Conservation (phyloP, 1,284 basidiomycete species). For the Austropuccinia psidii region DNA sequence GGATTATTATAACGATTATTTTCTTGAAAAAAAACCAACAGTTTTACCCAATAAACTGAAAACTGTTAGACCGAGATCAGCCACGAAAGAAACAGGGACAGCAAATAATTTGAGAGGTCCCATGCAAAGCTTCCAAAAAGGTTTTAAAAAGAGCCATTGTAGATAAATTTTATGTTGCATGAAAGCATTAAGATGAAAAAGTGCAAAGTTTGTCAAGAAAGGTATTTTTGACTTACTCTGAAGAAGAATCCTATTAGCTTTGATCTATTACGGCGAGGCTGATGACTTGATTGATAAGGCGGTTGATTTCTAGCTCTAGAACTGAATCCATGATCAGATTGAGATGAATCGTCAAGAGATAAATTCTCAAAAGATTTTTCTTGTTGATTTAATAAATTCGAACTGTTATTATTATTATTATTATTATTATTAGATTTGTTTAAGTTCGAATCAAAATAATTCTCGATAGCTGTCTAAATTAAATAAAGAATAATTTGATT, state of each 20-base stretch:
- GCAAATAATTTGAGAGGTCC: conserved; percentile 17
- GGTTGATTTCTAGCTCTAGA: neutral
- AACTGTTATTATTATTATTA: neutral
- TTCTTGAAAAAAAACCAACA: neutral
- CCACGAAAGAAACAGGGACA: conserved; percentile 9
- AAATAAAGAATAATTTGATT: neutral
- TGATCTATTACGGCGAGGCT: neutral
- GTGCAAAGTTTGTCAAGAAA: neutral
- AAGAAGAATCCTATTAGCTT: conserved; percentile 14
- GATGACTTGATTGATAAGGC: neutral
- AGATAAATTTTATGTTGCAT: neutral
- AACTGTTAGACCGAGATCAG: conserved; percentile 5
- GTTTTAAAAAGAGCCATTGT: neutral
- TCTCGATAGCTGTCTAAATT: neutral
- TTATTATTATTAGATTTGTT: neutral
- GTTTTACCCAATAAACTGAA: conserved; percentile 8
- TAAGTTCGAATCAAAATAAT: conserved; percentile 8
- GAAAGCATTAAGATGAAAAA: neutral
- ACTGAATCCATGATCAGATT: neutral
- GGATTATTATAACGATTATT: neutral
- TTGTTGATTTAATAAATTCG: neutral
- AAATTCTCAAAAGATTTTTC: too few relatives aligned
- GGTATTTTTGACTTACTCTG: neutral
- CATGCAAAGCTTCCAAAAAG: neutral
- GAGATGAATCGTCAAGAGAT: conserved; percentile 2